A percentile compares a stretch with the other conserved stretches of the same genome.
Conservation (phyloP, 2,329 filamentous ascomycete genomes). For the Ploettnerulaceae sp. region DNA sequence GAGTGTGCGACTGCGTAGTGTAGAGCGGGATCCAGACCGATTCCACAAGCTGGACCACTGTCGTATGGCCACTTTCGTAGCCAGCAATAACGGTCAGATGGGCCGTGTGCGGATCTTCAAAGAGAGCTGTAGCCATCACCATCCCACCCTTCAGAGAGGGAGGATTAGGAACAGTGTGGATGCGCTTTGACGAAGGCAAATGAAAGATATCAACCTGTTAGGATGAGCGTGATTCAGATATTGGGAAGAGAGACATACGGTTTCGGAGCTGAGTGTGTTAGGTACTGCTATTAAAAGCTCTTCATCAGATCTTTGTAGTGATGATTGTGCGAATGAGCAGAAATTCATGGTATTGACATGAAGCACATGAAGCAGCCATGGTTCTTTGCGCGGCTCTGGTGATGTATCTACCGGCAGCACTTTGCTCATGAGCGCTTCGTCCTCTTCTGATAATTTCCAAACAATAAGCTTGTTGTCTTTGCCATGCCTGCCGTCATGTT, state of each 20-base stretch:
- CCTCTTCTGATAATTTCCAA: conserved; percentile 64
- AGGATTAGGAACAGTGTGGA: conserved; percentile 50
- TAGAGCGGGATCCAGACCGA: conserved; percentile 55
- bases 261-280: conserved; percentile 68
- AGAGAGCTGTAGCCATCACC: conserved; percentile 76
- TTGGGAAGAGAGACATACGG: conserved; percentile 41
- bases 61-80: conserved; percentile 79
- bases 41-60: conserved; percentile 46
- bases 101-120: conserved; percentile 41
- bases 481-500: conserved; percentile 64
- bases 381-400: conserved; percentile 50
- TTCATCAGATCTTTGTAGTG: conserved; percentile 19
- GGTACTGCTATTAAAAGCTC: conserved; percentile 72
- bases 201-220: conserved; percentile 74
- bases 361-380: conserved; percentile 81
- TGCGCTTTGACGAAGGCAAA: conserved; percentile 68
- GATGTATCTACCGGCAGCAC: conserved; percentile 64
- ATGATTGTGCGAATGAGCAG: conserved; percentile 63
- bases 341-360: conserved; percentile 94
- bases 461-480: conserved; percentile 82
- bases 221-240: conserved; percentile 15
- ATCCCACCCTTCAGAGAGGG: conserved; percentile 59
- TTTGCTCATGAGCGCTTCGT: conserved; percentile 62
- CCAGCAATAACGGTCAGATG: conserved; percentile 64
- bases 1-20: conserved; percentile 62